These are phyloP conservation scores for Infundibulicybe gibba DNA, from an alignment of 768 basidiomycete genomes.

Conservation along the genomic window DNA sequence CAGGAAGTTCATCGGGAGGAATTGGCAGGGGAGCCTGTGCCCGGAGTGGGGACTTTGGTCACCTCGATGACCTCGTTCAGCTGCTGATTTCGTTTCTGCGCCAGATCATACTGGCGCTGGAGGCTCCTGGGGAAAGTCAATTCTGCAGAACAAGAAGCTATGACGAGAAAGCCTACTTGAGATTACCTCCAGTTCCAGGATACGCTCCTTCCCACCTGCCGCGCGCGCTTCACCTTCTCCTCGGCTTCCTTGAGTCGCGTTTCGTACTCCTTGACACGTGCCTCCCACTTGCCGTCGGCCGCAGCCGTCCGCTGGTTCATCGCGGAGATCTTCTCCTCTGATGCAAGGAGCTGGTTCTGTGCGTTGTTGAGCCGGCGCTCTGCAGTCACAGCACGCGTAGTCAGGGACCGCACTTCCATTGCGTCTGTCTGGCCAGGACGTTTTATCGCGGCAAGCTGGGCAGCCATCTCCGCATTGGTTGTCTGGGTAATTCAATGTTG, in stretches of 20 bases:
- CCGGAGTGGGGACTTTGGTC: constrained; percentile 22
- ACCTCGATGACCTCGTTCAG: constrained; percentile 50
- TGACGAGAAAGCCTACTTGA: constrained; percentile 44
- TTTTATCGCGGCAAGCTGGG: constrained; percentile 62
- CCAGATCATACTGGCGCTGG: constrained; percentile 73
- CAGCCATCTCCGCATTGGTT: constrained; percentile 69
- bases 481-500: constrained; percentile 34
- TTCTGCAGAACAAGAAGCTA: constrained; percentile 3
- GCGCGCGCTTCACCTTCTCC: constrained; percentile 89
- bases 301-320: constrained; percentile 68
- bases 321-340: constrained; percentile 80
- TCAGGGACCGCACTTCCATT: constrained; percentile 67
- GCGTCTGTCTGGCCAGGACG: constrained; percentile 58
- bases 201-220: constrained; percentile 88
- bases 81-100: constrained; percentile 69
- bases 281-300: constrained; percentile 91
- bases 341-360: constrained; percentile 77
- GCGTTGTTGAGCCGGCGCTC: constrained; percentile 86
- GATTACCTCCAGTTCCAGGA: constrained; percentile 63
- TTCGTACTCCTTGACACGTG: constrained; percentile 92
- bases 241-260: constrained; percentile 74
- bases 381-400: constrained; percentile 74
- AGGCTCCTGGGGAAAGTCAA: constrained; percentile 39
- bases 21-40: constrained; percentile 13
- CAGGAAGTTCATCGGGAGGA: not conserved